Evolutionary conservation across 176 grass and related monocot species (phyloP), one percentile per base, ranked within the genome.

Genomic region (Pontederia crassipes): DNA sequence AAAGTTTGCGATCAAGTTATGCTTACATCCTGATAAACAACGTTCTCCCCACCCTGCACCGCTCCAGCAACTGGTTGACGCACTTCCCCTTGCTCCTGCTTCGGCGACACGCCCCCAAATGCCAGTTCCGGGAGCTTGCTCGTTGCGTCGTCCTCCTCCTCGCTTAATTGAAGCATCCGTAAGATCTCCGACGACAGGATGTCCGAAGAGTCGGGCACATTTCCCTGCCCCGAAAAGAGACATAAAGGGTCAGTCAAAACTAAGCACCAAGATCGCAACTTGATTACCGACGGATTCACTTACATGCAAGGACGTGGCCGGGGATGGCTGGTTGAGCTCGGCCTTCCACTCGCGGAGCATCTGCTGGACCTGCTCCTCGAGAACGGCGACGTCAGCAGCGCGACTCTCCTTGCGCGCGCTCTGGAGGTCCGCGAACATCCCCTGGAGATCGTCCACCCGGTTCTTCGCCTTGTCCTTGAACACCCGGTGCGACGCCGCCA

Each of bases 321-420:
- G 90, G 48, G 90, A 95, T 35, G 77, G 60, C 74, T 77, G 77
- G 65, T 74, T 87, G 74, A 95, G 90, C 82, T 95, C 90, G 52
- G 80, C 64, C 17, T 75, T 87, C 80, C 83, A 95, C 74, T 95
- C 90, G 9, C 90, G 86, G 52, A 95, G 90, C 90, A 95, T 95
- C 65, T 81, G 90, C 57, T 95, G 83, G 20, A 89, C 77, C 72
- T 95, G 90, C 74, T 83, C 86, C 55, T 95, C 90, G 65, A 95
- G 80, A 61, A 95, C 63, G 28, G 86, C 75, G 17, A 76, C 80
- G 64, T 95, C 90, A 67, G 83, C 90, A 24, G 80, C 59, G 64
- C 90, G 86, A 75, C 86, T 89, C 72, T 95, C 90, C 68, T 75
- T 83, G 69, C 85, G 82, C 49, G 90, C 90, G 57, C 82, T 86